phyloP scores from a whole-genome alignment of 805 yeast species.

The Saccharomyces kudriavzevii region DNA sequence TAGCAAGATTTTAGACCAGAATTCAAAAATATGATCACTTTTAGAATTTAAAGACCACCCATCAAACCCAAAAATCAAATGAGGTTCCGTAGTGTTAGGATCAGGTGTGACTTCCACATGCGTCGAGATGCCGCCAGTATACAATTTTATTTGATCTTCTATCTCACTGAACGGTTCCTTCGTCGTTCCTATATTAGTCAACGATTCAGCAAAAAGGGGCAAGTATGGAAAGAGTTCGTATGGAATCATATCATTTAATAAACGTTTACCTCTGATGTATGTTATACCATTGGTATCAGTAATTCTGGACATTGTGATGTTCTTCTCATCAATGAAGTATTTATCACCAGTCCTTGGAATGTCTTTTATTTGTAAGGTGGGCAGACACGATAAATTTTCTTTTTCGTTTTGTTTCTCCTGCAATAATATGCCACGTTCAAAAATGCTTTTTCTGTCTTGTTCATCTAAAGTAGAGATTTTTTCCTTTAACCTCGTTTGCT shows the following conservation, averaged over 20 bases:
- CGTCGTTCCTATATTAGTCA: constrained; percentile 82
- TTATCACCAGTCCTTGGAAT: constrained; percentile 50
- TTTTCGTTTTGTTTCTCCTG: constrained; percentile 54
- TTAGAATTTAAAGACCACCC: constrained; percentile 70
- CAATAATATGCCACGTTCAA: constrained; percentile 50
- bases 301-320: constrained; percentile 37
- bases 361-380: constrained; percentile 67
- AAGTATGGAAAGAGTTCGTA: constrained; percentile 55
- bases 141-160: constrained; percentile 73
- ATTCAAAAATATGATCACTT: constrained; percentile 47
- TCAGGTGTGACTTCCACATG: constrained; percentile 48
- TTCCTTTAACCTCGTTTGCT: constrained; percentile 40
- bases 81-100: constrained; percentile 44
- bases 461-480: constrained; percentile 41
- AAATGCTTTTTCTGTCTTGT: constrained; percentile 50
- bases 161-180: constrained; percentile 63
- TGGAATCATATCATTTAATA: constrained; percentile 49
- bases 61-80: constrained; percentile 46
- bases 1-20: constrained; percentile 61
- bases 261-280: constrained; percentile 62
- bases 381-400: constrained; percentile 73
- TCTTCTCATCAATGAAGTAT: constrained; percentile 31
- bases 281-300: constrained; percentile 75
- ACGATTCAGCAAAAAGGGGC: constrained; percentile 68
- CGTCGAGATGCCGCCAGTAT: constrained; percentile 81